Evolutionary conservation across 331 rosid genomes (phyloP).

Genomic region (Phaseolus coccineus): DNA sequence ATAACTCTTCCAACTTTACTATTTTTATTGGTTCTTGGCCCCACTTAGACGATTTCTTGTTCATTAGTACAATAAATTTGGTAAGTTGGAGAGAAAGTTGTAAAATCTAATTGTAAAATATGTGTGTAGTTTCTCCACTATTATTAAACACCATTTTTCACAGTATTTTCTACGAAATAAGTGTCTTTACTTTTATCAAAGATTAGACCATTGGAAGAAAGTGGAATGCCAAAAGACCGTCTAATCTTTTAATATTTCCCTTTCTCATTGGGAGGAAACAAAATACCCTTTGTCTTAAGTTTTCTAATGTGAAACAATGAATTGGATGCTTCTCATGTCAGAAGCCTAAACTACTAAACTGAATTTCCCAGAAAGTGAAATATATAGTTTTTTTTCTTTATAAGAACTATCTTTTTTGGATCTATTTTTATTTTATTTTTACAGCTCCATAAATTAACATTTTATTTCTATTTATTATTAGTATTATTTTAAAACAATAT

Average conservation of each 20-base stretch:
- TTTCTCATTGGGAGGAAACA: background rate
- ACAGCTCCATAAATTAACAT: too few species aligned
- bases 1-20: background rate
- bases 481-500: too few species aligned
- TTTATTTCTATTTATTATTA: too few species aligned
- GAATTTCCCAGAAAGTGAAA: too few species aligned
- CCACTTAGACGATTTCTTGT: background rate
- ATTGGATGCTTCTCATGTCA: too few species aligned
- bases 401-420: too few species aligned
- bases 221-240: background rate
- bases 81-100: background rate
- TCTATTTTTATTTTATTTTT: too few species aligned
- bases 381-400: too few species aligned
- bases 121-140: background rate
- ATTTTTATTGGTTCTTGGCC: background rate
- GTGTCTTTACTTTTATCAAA: background rate
- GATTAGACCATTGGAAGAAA: background rate
- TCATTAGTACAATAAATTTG: background rate
- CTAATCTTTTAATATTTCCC: background rate
- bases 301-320: background rate
- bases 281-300: background rate
- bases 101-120: background rate
- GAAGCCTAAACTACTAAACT: too few species aligned
- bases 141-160: background rate
- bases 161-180: constrained; percentile 39